Evolutionary conservation across 75 land plant genomes (phyloP), one percentile per base, ranked within the genome.

Genomic region (Picea glauca): DNA sequence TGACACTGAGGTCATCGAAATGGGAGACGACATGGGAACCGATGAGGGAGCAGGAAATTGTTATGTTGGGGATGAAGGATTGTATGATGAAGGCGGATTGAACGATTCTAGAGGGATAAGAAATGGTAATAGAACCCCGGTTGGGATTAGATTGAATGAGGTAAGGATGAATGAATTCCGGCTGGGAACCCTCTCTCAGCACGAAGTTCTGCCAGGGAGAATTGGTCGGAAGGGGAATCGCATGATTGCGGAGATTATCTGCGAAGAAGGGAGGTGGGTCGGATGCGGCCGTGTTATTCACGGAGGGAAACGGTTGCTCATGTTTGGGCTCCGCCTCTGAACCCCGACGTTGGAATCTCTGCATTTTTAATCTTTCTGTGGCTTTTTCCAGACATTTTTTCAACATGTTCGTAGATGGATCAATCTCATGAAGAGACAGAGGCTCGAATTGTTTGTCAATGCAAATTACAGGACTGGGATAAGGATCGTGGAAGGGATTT

Each of bases 141-240:
- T 78, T 59, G 50, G 86, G 80, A 68, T 89, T 87, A 80, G 92
- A 76, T 57, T 93, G 89, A n/a, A 84, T 59, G 40, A 72, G 79
- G 80, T 90, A 96, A 12, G 97, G 97, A 46, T 94, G 97, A 23
- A 96, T 86, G 85, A 88, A 90, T 74, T 96, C 97, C 3, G 92
- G 92, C 58, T 86, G 90, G 54, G 86, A 85, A 23, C 97, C 99
- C 58, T 85, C 80, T 68, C 92, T 90, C 75, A 96, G 87, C 43
- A 83, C 87, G 79, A 86, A 94, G 85, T 96, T 94, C 43, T 87
- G 97, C 89, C 95, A 96, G 77, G 90, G 87, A 30, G 93, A 82
- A 79, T 94, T 93, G 35, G 99, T 94, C 59, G 99, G 99, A 30
- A 89, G 86, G 35, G 99, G 94, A 31, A 15, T 32, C 6, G 50